phyloP scores from a whole-genome alignment of 2,329 filamentous ascomycete genomes.

The Rhynchosporium graminicola region DNA sequence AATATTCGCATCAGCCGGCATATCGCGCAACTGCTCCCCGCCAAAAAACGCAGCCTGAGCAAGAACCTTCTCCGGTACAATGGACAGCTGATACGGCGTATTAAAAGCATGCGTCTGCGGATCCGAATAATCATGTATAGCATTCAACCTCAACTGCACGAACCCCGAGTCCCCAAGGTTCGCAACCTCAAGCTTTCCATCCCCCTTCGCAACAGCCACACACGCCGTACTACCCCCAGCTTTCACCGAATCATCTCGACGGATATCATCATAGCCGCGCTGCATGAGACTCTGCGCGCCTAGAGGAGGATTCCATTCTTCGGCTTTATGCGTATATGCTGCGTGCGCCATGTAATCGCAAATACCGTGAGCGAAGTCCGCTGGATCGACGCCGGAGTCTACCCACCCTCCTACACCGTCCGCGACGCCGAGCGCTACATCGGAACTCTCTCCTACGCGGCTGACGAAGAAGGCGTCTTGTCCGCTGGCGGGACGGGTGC shows the following conservation, averaged over 20 bases:
- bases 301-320: constrained; percentile 43
- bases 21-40: constrained; percentile 76
- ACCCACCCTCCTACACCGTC: constrained; percentile 97
- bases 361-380: constrained; percentile 90
- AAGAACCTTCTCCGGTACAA: constrained; percentile 79
- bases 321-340: constrained; percentile 48
- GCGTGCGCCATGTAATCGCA: constrained; percentile 89
- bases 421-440: constrained; percentile 83
- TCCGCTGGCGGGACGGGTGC: constrained; percentile 72
- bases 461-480: constrained; percentile 97
- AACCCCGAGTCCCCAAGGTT: constrained; percentile 97
- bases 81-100: constrained; percentile 90
- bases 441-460: constrained; percentile 69
- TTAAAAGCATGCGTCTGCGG: constrained; percentile 98
- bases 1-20: constrained; percentile 80
- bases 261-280: constrained; percentile 79
- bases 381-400: constrained; percentile 88
- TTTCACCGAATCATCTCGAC: constrained; percentile 68
- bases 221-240: constrained; percentile 93
- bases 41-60: constrained; percentile 82
- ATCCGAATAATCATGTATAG: constrained; percentile 78
- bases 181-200: constrained; percentile 80
- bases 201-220: constrained; percentile 72
- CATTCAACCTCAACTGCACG: constrained; percentile 80
- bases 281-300: constrained; percentile 75